Conservation (phyloP, 139 green algal species). For the Chlorella sp. region DNA sequence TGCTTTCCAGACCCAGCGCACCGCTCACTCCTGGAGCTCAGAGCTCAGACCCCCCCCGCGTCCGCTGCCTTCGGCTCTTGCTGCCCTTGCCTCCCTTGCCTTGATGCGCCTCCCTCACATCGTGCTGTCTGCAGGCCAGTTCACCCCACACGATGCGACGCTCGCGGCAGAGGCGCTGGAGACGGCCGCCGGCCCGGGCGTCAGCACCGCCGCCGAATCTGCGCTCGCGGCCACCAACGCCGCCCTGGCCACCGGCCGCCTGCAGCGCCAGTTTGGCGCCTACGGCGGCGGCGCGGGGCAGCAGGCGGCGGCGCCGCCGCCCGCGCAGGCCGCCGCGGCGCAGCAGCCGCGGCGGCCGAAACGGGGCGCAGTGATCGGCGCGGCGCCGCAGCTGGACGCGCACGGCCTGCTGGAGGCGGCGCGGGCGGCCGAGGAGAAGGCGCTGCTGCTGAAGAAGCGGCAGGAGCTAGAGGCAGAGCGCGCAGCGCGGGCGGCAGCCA, state of each 20-base stretch:
- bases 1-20: too few species aligned
- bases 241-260: neutral
- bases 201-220: constrained; percentile 11
- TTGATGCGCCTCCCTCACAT: too few species aligned
- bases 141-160: constrained; percentile 17
- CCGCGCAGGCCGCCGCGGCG: constrained; percentile 1
- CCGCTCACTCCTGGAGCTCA: too few species aligned
- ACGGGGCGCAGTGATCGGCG: constrained; percentile 54
- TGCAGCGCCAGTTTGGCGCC: neutral
- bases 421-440: constrained; percentile 5
- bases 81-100: too few species aligned
- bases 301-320: neutral
- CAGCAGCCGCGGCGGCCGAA: neutral
- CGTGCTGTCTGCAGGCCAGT: too few species aligned
- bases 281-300: neutral
- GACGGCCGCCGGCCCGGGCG: neutral
- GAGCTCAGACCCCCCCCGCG: too few species aligned
- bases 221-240: neutral
- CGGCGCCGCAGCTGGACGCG: constrained; percentile 57
- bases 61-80: too few species aligned
- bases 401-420: constrained; percentile 8
- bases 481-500: neutral
- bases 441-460: constrained; percentile 20
- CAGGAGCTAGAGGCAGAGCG: constrained; percentile 19
- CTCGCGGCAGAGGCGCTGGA: neutral